Base-by-base conservation (phyloP, 148 eudicot species). In the Heliamphora exappendiculata region DNA sequence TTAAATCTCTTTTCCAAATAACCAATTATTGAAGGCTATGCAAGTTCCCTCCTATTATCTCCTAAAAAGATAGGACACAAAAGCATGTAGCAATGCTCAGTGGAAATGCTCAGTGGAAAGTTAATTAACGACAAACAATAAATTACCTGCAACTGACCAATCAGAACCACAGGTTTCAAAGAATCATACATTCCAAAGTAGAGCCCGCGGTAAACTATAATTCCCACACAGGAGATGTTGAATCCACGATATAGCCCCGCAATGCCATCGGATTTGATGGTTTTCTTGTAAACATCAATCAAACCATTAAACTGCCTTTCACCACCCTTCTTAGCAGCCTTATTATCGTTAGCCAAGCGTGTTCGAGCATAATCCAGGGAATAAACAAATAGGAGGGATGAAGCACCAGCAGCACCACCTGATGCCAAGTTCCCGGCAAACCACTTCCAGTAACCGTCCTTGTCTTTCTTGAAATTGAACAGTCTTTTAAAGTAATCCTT, bases 381-480 rank as follows among this genome's bases (percentile, higher is more conserved):
- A 66, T 92, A 92, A 66, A 89, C 95, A 67, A 90, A 88, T 62
- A 89, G 54, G 20, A 82, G 86, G 70, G 97, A 92, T 34, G 93
- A 82, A 58, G 95, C 95, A 81, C 97, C 95, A 79, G 97, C 97
- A 72, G 87, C 87, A 57, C 87, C 97, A 78, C 97, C 97, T 36
- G 95, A 92, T 24, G 94, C 94, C 85, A 92, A 83, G 82, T 90
- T 92, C 39, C 92, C 93, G 1, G 86, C 93, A 88, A 91, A 91
- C 97, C 97, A 89, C 75, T 88, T 88, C 97, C 92, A 92, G 92
- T 92, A 92, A 37, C 97, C 94, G 81, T 90, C 97, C 70, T 33
- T 86, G 76, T 92, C 94, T 72, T 89, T 90, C 81, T 87, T 92
- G 85, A 87, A 88, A 81, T 90, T 87, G 76, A 92, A 90, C 64